Evolutionary conservation across 176 grass and related monocot genomes (phyloP), one percentile per base, ranked within the genome.

Genomic region (Ensete ventricosum): DNA sequence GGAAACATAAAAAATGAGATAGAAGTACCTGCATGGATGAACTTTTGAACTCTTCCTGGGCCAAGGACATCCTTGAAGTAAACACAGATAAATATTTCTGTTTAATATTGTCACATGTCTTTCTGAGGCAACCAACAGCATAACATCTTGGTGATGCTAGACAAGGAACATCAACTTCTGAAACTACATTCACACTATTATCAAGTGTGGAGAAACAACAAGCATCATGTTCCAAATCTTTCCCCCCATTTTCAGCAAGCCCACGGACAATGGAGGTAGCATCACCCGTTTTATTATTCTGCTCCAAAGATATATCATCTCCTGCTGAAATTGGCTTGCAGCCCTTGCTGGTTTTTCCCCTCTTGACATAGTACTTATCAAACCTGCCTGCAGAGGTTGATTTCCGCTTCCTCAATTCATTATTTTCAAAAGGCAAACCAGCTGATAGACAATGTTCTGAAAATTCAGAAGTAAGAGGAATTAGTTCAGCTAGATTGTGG

Each of bases 71-170:
- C 84, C 81, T 97, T 52, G 77, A 67, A 78, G 73, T 81, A 86
- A 97, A 97, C 68, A 79, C 76, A 72, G 88, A 89, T 55, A 97
- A 67, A 77, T 93, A 90, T 73, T 93, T 97, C 81, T 85, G 72
- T 88, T 75, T 90, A 72, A 97, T 92, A 66, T 73, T 71, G 76
- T 87, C 79, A 78, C 87, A 92, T 55, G 82, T 85, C 65, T 88
- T 97, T 84, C 81, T 97, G 80, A 97, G 80, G 78, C 94, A 97
- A 77, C 59, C 57, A 78, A 88, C 78, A 93, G 90, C 76, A 57
- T 88, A 93, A 90, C 94, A 97, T 72, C 82, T 70, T 60, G 54
- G 86, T 69, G 88, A 84, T 17, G 76, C 80, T 65, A 85, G 87
- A 72, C 62, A 80, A 73, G 75, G 74, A 70, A n/a, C 25, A 75